These are phyloP conservation scores for Gnetum montanum DNA, from an alignment of 75 land plant species.

Conservation along the genomic window DNA sequence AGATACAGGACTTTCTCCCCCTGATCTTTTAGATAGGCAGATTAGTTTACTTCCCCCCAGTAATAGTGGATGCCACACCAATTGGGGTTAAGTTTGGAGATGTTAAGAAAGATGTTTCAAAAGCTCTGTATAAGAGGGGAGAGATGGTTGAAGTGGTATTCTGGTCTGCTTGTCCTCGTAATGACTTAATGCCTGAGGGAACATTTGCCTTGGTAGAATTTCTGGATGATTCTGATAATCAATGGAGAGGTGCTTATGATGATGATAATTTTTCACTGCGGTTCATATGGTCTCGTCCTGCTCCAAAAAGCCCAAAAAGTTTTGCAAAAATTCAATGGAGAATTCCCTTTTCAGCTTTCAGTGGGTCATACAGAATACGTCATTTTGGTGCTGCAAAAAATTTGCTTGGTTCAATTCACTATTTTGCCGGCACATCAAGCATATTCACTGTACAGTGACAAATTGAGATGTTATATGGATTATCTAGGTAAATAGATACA, in stretches of 20 bases:
- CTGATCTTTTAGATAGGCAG: conserved; percentile 56
- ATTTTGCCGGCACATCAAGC: conserved; percentile 66
- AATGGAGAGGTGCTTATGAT: conserved; percentile 52
- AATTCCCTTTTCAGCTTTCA: conserved; percentile 38
- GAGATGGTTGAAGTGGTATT: conserved; percentile 44
- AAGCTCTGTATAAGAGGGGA: conserved; percentile 28
- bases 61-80: conserved; percentile 46
- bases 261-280: conserved; percentile 60
- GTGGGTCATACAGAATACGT: conserved; percentile 61
- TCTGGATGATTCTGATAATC: conserved; percentile 18
- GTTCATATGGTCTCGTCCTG: conserved; percentile 43
- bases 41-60: conserved; percentile 47
- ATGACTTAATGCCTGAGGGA: conserved; percentile 73
- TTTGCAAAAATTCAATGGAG: conserved; percentile 64
- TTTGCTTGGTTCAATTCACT: conserved; percentile 26
- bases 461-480: too few species aligned
- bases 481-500: too few species aligned
- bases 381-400: conserved; percentile 73
- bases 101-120: conserved; percentile 32
- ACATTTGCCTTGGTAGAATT: conserved; percentile 67
- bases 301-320: conserved; percentile 20
- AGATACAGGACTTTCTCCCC: conserved; percentile 46
- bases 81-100: conserved; percentile 59
- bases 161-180: conserved; percentile 70
- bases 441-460: conserved; percentile 61